phyloP scores from a whole-genome alignment of 176 grass and related monocot genomes.

The Musa schizocarpa region DNA sequence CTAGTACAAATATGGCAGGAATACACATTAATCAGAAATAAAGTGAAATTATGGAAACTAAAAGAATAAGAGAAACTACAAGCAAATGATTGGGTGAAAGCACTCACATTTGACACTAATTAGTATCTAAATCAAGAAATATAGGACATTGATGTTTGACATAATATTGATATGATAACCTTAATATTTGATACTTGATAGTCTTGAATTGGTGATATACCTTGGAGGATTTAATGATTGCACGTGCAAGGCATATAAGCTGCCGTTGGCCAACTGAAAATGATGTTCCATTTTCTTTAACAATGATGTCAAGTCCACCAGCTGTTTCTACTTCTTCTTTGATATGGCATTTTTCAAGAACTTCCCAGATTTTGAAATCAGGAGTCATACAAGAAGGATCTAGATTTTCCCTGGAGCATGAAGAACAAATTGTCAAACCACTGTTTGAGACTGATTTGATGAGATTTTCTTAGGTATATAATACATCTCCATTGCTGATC shows the following conservation, averaged over 20 bases:
- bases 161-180: not conserved
- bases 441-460: not conserved
- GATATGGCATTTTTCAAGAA: conserved; percentile 94
- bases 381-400: conserved; percentile 54
- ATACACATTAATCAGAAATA: too few species aligned
- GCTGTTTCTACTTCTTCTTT: conserved; percentile 55
- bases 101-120: too few species aligned
- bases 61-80: too few species aligned
- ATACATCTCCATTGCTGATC: not conserved
- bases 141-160: too few species aligned
- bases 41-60: too few species aligned
- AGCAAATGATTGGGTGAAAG: too few species aligned
- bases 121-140: too few species aligned
- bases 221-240: conserved; percentile 88
- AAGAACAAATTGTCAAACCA: not conserved
- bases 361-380: conserved; percentile 77
- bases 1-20: too few species aligned
- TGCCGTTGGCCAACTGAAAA: conserved; percentile 92
- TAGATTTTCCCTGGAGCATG: conserved; percentile 60
- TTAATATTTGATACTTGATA: not conserved
- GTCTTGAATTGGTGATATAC: conserved; percentile 17
- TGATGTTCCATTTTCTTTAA: conserved; percentile 58
- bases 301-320: conserved; percentile 72
- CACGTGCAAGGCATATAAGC: conserved; percentile 76
- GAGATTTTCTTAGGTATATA: not conserved